A percentile compares a stretch with the other conserved stretches of the same genome.
phyloP scores from a whole-genome alignment of 2,329 filamentous ascomycete species.

The Fusarium sp. region DNA sequence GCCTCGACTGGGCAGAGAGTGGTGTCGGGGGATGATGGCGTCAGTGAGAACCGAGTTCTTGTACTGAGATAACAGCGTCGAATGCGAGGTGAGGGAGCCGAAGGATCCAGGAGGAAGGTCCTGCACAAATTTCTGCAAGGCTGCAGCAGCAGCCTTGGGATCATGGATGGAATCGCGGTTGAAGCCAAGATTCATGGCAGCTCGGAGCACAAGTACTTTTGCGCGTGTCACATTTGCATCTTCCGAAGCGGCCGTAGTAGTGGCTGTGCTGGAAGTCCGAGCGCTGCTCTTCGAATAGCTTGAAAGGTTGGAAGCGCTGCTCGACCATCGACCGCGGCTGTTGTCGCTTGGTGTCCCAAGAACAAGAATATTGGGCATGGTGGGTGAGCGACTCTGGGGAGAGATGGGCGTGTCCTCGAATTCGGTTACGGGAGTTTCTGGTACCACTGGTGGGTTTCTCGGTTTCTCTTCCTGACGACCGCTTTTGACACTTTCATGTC shows the following conservation, averaged over 20 bases:
- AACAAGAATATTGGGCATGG: constrained; percentile 87
- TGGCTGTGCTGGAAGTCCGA: constrained; percentile 76
- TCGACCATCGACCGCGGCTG: constrained; percentile 80
- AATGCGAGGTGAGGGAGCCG: constrained; percentile 76
- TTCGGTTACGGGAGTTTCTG: constrained; percentile 93
- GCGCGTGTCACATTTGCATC: constrained; percentile 81
- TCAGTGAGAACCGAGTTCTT: constrained; percentile 82
- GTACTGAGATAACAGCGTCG: constrained; percentile 79
- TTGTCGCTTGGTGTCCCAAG: constrained; percentile 74
- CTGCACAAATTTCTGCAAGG: constrained; percentile 80
- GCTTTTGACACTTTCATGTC: constrained; percentile 64
- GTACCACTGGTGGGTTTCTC: constrained; percentile 64
- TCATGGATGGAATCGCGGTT: constrained; percentile 65
- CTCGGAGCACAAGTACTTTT: constrained; percentile 83
- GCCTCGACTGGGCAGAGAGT: constrained; percentile 60
- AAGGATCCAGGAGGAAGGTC: constrained; percentile 81
- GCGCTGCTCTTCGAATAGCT: constrained; percentile 79
- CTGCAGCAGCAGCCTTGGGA: constrained; percentile 59
- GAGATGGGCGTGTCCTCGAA: constrained; percentile 92
- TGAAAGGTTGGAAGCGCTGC: constrained; percentile 80
- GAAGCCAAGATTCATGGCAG: constrained; percentile 87
- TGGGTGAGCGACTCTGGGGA: constrained; percentile 78
- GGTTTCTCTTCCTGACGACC: constrained; percentile 59
- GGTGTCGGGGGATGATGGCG: constrained; percentile 61
- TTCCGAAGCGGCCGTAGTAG: constrained; percentile 74